phyloP scores from a whole-genome alignment of 768 basidiomycete species.

The Chalciporus chontae region DNA sequence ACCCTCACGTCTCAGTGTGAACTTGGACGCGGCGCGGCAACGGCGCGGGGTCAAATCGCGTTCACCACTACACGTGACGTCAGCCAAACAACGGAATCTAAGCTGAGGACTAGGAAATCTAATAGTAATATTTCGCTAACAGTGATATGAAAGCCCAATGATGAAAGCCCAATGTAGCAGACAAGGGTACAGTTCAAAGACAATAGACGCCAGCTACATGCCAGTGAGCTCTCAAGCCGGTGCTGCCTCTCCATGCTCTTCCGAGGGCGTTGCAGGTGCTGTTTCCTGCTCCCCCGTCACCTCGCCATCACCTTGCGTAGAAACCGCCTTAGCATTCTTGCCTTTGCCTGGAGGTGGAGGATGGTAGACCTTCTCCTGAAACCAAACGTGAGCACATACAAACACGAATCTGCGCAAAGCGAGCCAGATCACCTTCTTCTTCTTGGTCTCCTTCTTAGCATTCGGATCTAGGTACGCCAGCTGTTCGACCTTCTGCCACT shows the following conservation, averaged over 20 bases:
- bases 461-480: constrained; percentile 83
- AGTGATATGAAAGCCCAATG: no score
- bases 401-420: background rate
- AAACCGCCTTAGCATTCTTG: constrained; percentile 38
- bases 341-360: constrained; percentile 82
- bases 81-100: no score
- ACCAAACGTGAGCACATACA: background rate
- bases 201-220: background rate
- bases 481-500: constrained; percentile 75
- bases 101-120: no score
- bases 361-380: constrained; percentile 75
- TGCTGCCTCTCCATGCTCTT: constrained; percentile 8
- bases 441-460: constrained; percentile 55
- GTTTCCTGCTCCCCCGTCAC: background rate
- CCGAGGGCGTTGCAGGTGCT: background rate
- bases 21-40: no score
- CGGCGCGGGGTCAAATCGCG: no score
- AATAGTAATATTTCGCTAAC: no score
- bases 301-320: constrained; percentile 7
- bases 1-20: no score
- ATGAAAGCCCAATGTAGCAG: no score
- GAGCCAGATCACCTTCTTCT: constrained; percentile 46
- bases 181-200: constrained; percentile 2
- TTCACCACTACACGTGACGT: no score
- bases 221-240: background rate